Evolutionary conservation across 2,329 filamentous ascomycete genomes (phyloP).

Genomic region (Fusarium scirpi): DNA sequence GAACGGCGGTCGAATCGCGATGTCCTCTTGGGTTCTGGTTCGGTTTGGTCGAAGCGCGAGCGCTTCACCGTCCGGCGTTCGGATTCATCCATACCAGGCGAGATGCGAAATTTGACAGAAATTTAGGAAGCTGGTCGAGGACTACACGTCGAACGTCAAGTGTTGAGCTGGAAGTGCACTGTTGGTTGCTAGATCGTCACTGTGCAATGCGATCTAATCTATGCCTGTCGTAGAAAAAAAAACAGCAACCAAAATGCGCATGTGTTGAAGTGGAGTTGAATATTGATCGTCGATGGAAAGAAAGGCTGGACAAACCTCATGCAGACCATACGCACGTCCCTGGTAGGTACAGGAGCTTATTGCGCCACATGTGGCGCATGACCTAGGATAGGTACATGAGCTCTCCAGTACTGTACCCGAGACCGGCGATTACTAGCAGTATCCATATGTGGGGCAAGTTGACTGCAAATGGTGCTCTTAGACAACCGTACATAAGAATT

Average conservation of each 20-base stretch:
- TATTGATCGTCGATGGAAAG: constrained; percentile 22
- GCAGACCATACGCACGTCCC: constrained; percentile 24
- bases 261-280: constrained; percentile 38
- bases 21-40: constrained; percentile 78
- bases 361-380: constrained; percentile 37
- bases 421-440: constrained; percentile 19
- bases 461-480: background rate
- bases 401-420: constrained; percentile 1
- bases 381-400: background rate
- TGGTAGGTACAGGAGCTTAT: constrained; percentile 3
- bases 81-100: constrained; percentile 73
- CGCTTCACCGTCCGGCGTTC: constrained; percentile 81
- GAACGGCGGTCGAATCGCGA: constrained; percentile 95
- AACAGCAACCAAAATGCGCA: constrained; percentile 28
- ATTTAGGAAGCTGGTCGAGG: background rate
- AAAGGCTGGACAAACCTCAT: constrained; percentile 29
- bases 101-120: constrained; percentile 13
- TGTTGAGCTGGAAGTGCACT: background rate
- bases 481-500: background rate
- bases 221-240: constrained; percentile 13
- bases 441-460: background rate
- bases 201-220: constrained; percentile 2
- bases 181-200: background rate
- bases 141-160: background rate
- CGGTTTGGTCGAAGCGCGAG: constrained; percentile 94